phyloP scores from a whole-genome alignment of 495 filamentous ascomycete species.

The Aspergillus bertholletiae region DNA sequence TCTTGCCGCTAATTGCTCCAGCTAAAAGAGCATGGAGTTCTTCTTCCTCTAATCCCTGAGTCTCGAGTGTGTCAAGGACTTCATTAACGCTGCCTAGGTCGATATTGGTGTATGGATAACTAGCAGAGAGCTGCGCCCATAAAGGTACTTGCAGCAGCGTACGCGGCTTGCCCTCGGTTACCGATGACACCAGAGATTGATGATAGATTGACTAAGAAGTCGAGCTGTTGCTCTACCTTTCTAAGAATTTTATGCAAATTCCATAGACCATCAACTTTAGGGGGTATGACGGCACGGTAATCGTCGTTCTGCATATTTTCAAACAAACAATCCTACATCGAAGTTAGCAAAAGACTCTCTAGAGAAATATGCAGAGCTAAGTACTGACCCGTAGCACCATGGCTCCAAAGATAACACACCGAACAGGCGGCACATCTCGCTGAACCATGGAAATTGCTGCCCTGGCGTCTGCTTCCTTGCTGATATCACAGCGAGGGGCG shows the following conservation, averaged over 20 bases:
- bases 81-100: conserved; percentile 25
- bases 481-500: conserved; percentile 27
- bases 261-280: conserved; percentile 47
- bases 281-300: conserved; percentile 36
- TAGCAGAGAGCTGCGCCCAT: conserved; percentile 30
- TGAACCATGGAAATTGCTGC: conserved; percentile 12
- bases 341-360: neutral
- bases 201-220: conserved; percentile 52
- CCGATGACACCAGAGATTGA: conserved; percentile 42
- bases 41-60: conserved; percentile 20
- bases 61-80: conserved; percentile 18
- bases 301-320: conserved; percentile 46
- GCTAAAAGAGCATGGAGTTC: conserved; percentile 27
- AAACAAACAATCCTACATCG: conserved; percentile 33
- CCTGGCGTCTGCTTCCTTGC: conserved; percentile 15
- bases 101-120: conserved; percentile 33
- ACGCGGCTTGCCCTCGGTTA: conserved; percentile 40
- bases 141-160: conserved; percentile 38
- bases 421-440: conserved; percentile 22
- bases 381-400: conserved; percentile 37
- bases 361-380: neutral
- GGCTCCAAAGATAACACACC: conserved; percentile 37
- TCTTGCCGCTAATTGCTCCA: conserved; percentile 25
- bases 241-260: conserved; percentile 54
- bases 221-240: conserved; percentile 21